These are phyloP conservation scores for Halophytophthora polymorphica DNA, from an alignment of 352 stramenopile species.

Conservation along the genomic window DNA sequence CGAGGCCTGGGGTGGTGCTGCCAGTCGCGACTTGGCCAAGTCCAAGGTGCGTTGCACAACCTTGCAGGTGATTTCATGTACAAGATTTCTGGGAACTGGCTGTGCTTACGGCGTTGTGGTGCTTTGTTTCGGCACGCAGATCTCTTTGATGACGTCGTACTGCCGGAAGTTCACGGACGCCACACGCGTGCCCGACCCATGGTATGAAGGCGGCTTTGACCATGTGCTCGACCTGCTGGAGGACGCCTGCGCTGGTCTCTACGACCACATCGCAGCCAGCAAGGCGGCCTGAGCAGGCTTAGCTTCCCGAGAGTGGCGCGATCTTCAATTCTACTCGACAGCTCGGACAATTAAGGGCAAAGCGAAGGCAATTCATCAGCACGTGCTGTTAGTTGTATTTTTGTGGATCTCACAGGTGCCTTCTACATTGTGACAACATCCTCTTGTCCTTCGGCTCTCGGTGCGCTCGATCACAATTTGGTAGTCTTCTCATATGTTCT, in stretches of 20 bases:
- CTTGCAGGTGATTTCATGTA: too few species aligned
- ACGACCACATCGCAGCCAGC: slow-evolving; percentile 39
- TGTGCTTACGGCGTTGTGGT: not conserved
- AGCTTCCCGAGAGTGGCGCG: not conserved
- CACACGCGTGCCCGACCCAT: slow-evolving; percentile 73
- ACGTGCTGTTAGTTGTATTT: too few species aligned
- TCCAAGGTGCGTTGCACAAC: slow-evolving; percentile 35
- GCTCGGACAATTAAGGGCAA: not conserved
- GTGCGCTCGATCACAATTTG: slow-evolving; percentile 1
- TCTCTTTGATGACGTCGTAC: slow-evolving; percentile 82
- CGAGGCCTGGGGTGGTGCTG: slow-evolving; percentile 69
- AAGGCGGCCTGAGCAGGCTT: slow-evolving; percentile 3
- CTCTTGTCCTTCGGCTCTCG: not conserved
- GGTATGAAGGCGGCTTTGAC: slow-evolving; percentile 90
- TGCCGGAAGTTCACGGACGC: slow-evolving; percentile 64
- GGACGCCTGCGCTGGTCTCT: slow-evolving; percentile 81
- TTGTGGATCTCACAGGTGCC: slow-evolving; percentile 1
- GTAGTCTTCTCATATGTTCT: slow-evolving; percentile 10
- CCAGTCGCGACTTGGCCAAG: slow-evolving; percentile 44
- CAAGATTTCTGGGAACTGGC: too few species aligned
- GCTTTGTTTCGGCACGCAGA: slow-evolving; percentile 25
- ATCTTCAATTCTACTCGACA: too few species aligned
- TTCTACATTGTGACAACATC: not conserved
- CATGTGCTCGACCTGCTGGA: slow-evolving; percentile 87
- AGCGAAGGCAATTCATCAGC: slow-evolving; percentile 6